Evolutionary conservation across 768 basidiomycete genomes (phyloP).

Genomic region (Trametes villosa): DNA sequence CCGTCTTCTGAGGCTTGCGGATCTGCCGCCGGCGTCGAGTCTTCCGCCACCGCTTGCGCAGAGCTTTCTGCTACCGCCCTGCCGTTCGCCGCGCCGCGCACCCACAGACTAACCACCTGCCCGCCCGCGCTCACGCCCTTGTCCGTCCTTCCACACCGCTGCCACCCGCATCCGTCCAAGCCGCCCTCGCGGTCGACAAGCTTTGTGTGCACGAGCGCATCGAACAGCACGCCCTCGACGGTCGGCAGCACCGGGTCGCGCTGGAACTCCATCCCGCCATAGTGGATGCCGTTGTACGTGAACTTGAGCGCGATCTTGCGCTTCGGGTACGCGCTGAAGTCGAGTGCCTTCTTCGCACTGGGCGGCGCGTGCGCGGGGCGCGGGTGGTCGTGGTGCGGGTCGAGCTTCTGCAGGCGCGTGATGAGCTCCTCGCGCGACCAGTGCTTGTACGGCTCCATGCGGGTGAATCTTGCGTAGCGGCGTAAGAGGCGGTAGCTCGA

Average conservation of each 20-base stretch:
- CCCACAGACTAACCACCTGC: conserved; percentile 92
- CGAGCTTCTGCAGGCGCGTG: conserved; percentile 61
- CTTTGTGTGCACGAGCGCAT: conserved; percentile 74
- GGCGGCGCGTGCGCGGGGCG: conserved; percentile 24
- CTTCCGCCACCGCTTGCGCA: conserved; percentile 15
- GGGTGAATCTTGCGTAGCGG: conserved; percentile 30
- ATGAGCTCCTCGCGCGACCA: conserved; percentile 77
- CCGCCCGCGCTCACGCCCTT: conserved; percentile 93
- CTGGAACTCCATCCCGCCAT: conserved; percentile 90
- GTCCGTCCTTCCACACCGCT: conserved; percentile 93
- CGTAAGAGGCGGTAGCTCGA: conserved; percentile 38
- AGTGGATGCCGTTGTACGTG: conserved; percentile 91
- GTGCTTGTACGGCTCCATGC: conserved; percentile 50
- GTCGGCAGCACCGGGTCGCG: conserved; percentile 74
- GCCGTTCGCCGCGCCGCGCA: conserved; percentile 65
- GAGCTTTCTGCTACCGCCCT: conserved; percentile 10
- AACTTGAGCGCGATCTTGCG: conserved; percentile 95
- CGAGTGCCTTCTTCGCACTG: conserved; percentile 49
- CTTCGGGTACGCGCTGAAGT: conserved; percentile 68
- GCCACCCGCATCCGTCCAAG: conserved; percentile 87
- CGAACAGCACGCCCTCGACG: conserved; percentile 86
- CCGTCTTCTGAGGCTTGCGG: conserved; percentile 16
- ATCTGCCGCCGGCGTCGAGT: not conserved
- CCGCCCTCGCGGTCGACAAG: conserved; percentile 77
- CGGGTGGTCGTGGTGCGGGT: conserved; percentile 36